Conservation (phyloP, 2,329 filamentous ascomycete species). For the Verticillium klebahnii region DNA sequence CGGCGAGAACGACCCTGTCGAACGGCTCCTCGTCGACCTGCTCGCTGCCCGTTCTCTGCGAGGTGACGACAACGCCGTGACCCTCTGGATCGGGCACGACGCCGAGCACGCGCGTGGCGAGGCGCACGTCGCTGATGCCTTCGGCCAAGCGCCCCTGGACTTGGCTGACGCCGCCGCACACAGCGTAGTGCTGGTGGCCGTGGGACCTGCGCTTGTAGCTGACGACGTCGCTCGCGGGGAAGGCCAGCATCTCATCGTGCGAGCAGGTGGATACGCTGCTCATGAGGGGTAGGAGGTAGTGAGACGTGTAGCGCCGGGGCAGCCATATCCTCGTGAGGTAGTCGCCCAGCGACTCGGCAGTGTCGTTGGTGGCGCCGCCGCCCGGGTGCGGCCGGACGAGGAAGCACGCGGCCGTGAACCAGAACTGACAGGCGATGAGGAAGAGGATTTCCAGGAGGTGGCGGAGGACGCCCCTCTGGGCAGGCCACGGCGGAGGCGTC, state of each 20-base stretch:
- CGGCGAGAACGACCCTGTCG: slow-evolving; percentile 48
- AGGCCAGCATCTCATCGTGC: slow-evolving; percentile 42
- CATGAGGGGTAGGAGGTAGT: slow-evolving; percentile 51
- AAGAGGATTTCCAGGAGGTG: slow-evolving; percentile 40
- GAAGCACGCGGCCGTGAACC: slow-evolving; percentile 50
- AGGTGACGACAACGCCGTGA: slow-evolving; percentile 4
- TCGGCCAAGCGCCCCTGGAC: slow-evolving; percentile 41
- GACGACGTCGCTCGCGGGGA: slow-evolving; percentile 48
- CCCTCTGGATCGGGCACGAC: slow-evolving; percentile 20
- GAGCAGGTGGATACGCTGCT: slow-evolving; percentile 51
- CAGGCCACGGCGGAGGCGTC: slow-evolving; percentile 36
- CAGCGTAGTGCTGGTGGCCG: slow-evolving; percentile 44
- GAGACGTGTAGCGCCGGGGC: slow-evolving; percentile 38
- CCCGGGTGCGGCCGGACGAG: slow-evolving; percentile 29
- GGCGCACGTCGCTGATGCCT: slow-evolving; percentile 32
- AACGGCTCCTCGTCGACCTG: slow-evolving; percentile 30
- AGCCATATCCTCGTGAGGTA: slow-evolving; percentile 47
- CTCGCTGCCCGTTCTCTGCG: slow-evolving; percentile 22
- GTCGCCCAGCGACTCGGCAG: slow-evolving; percentile 38
- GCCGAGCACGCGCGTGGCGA: slow-evolving; percentile 31
- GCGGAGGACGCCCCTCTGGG: slow-evolving; percentile 25
- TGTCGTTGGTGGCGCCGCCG: not conserved
- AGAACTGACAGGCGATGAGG: slow-evolving; percentile 43
- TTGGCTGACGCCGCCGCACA: slow-evolving; percentile 41
- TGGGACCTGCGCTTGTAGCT: slow-evolving; percentile 44